A percentile compares a stretch with the other conserved stretches of the same genome.
These are phyloP conservation scores for Paraconiothyrium sp. DNA, from an alignment of 2,329 filamentous ascomycete species.

Conservation along the genomic window DNA sequence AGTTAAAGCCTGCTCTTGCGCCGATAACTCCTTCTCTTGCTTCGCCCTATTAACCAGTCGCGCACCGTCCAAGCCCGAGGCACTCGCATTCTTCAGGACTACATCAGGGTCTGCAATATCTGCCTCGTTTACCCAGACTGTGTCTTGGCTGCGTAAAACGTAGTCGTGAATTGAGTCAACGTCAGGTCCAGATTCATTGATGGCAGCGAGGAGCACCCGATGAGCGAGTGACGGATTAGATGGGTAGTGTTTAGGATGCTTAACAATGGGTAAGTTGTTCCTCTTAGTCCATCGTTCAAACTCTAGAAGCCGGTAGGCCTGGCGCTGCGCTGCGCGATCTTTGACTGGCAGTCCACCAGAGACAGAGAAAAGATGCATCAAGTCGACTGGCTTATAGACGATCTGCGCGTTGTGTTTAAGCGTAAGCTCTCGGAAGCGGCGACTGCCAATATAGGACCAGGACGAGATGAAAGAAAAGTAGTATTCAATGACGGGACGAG, in stretches of 20 bases:
- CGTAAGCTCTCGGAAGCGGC: slow-evolving; percentile 32
- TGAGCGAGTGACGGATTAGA: slow-evolving; percentile 43
- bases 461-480: slow-evolving; percentile 47
- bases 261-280: slow-evolving; percentile 38
- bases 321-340: slow-evolving; percentile 40
- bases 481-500: slow-evolving; percentile 18
- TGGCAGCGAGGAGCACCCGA: slow-evolving; percentile 33
- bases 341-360: slow-evolving; percentile 47
- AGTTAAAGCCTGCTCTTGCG: slow-evolving; percentile 10
- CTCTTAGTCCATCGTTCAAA: slow-evolving; percentile 37
- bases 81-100: slow-evolving; percentile 11
- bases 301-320: slow-evolving; percentile 38
- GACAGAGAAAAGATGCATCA: slow-evolving; percentile 43
- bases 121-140: slow-evolving; percentile 21
- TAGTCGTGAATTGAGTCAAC: slow-evolving; percentile 16
- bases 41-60: slow-evolving; percentile 14
- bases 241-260: slow-evolving; percentile 26
- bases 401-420: slow-evolving; percentile 32
- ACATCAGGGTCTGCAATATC: slow-evolving; percentile 16
- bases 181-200: slow-evolving; percentile 21
- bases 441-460: slow-evolving; percentile 44
- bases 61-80: slow-evolving; percentile 10
- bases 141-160: slow-evolving; percentile 15
- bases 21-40: slow-evolving; percentile 10
- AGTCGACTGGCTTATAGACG: slow-evolving; percentile 43